Evolutionary conservation across 2,329 filamentous ascomycete genomes (phyloP).

Genomic region (Colletotrichum tabaci): DNA sequence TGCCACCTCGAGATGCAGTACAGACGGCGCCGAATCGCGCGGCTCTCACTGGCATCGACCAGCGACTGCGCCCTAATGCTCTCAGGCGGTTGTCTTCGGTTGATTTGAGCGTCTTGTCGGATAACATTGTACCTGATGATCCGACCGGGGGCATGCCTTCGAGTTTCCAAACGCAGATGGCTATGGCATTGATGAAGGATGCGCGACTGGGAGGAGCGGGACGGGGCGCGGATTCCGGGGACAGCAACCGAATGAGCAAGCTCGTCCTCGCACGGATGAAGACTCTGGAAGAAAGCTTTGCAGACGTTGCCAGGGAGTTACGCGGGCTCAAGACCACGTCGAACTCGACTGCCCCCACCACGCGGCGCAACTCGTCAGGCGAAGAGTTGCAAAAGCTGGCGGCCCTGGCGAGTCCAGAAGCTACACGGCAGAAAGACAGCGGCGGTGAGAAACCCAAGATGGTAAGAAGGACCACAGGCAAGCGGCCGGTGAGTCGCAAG

Average conservation of each 20-base stretch:
- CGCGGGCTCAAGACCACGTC: constrained; percentile 70
- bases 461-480: constrained; percentile 47
- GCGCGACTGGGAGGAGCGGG: constrained; percentile 65
- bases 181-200: constrained; percentile 75
- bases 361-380: constrained; percentile 67
- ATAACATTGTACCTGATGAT: constrained; percentile 74
- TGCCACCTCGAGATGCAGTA: constrained; percentile 65
- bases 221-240: constrained; percentile 53
- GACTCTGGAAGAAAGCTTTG: constrained; percentile 90
- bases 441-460: constrained; percentile 46
- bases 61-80: constrained; percentile 57
- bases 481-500: constrained; percentile 56
- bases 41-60: constrained; percentile 66
- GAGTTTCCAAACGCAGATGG: constrained; percentile 87
- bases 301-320: constrained; percentile 87
- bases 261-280: constrained; percentile 93
- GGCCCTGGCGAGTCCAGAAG: constrained; percentile 50
- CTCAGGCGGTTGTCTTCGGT: constrained; percentile 72
- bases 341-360: constrained; percentile 62
- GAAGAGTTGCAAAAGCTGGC: constrained; percentile 53
- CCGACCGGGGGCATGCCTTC: constrained; percentile 77
- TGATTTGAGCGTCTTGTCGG: constrained; percentile 82
- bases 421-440: constrained; percentile 48
- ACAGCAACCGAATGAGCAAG: constrained; percentile 80
- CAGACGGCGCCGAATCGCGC: constrained; percentile 71